Base-by-base conservation (phyloP, 768 basidiomycete genomes). In the Auriscalpium orientale region DNA sequence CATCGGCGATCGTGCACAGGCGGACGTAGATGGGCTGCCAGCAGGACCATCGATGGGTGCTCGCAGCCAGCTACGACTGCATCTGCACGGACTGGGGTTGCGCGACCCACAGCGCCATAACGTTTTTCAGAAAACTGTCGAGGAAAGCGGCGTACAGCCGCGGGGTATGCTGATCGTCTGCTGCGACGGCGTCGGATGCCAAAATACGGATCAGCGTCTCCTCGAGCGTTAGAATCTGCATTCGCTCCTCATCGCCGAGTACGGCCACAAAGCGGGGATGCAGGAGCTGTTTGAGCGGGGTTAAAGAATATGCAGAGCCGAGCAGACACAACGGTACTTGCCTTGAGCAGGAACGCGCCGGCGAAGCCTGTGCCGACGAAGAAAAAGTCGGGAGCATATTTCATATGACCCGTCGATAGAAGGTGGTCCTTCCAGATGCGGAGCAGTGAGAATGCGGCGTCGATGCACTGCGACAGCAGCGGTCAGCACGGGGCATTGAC, bases 301-400 rank as follows among this genome's bases (percentile, higher is more conserved):
- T 9, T 4, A 12, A 33, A 8, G n/a, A 1, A 54, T 22, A 10
- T n/a, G n/a, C 28, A n/a, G 35, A 13, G 58, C 68, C 56, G 59
- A 16, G 48, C 9, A 22, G 8, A 33, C 35, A 7, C 22, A 37
- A 7, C 13, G 9, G 13, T 21, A 46, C 54, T 1, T n/a, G 57
- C 61, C 56, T 61, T 56, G 43, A 62, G 51, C 18, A 62, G 54
- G 48, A 62, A 60, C 40, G 61, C 56, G 45, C 51, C 54, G 0
- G 61, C 56, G 40, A 62, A 62, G n/a, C 61, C 61, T 18, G 52
- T 46, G 15, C 60, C 59, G 8, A 56, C 47, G 16, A 62, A 62
- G 56, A 62, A 62, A 51, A 61, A 60, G 51, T 62, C 61, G 22
- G 61, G 61, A 8, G 61, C 56, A 18, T 53, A 53, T 5, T 36